Percentiles rank a stretch among this genome's conserved stretches.
phyloP scores from a whole-genome alignment of 108 stramenopile genomes.

The Skeletonema tropicum region DNA sequence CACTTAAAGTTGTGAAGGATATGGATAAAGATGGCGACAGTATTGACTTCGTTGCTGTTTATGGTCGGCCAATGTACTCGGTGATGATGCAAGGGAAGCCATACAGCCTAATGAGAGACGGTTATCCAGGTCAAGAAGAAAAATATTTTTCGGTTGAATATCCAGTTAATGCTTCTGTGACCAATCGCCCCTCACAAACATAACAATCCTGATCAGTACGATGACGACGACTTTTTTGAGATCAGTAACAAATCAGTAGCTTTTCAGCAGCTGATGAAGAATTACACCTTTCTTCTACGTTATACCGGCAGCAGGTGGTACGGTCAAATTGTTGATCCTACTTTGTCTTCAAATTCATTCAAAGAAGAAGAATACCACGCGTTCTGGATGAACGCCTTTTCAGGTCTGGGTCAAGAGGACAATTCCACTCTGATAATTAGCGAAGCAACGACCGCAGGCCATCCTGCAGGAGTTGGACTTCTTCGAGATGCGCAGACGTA shows the following conservation, averaged over 20 bases:
- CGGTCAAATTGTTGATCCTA: slow-evolving; percentile 5
- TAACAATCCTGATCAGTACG: slow-evolving; percentile 4
- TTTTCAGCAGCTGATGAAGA: slow-evolving; percentile 40
- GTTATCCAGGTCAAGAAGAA: slow-evolving; percentile 24
- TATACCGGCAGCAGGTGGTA: slow-evolving; percentile 46
- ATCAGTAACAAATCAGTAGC: slow-evolving; percentile 5
- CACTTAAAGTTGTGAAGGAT: slow-evolving; percentile 12
- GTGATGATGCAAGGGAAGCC: slow-evolving; percentile 31
- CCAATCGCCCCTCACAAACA: slow-evolving; percentile 25
- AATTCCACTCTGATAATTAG: slow-evolving; percentile 11
- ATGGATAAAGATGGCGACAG: slow-evolving; percentile 12
- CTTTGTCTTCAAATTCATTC: background rate
- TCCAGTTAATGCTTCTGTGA: slow-evolving; percentile 5
- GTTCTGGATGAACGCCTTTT: slow-evolving; percentile 6
- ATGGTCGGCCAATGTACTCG: slow-evolving; percentile 33
- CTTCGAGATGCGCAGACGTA: slow-evolving; percentile 11
- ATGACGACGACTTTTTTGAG: slow-evolving; percentile 47
- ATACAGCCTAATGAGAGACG: slow-evolving; percentile 26
- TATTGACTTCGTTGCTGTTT: slow-evolving; percentile 24
- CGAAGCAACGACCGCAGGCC: background rate
- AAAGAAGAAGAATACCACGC: slow-evolving; percentile 9
- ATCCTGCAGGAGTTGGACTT: slow-evolving; percentile 8
- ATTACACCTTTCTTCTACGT: slow-evolving; percentile 37
- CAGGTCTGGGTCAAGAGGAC: background rate
- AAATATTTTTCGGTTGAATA: slow-evolving; percentile 10